Base-by-base conservation (phyloP, 1,284 basidiomycete species). In the Puccinia triticina region DNA sequence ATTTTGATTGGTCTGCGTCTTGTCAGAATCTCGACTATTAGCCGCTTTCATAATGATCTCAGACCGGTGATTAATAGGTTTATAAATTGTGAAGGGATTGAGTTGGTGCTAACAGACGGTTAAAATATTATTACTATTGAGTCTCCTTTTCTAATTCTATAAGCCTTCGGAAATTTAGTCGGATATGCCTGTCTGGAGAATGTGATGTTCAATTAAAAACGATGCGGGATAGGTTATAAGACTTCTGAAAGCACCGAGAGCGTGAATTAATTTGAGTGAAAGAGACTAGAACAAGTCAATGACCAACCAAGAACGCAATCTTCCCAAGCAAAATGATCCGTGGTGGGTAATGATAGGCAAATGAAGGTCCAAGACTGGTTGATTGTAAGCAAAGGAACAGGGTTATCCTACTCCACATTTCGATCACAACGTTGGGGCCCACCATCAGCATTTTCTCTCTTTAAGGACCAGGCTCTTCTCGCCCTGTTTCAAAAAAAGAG, bases 301-400 rank as follows among this genome's bases (percentile, higher is more conserved):
- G 59, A 61, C 26, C 10, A 32, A 34, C 59, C 59, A 26, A 61
- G 59, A 34, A 34, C 29, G 59, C 8, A 61, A 32, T 34, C 1
- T 11, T 66, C 37, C 64, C 32, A 34, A 21, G 59, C 14, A 64
- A 21, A 32, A 64, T 64, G 59, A 32, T 37, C 26, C 1, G 64
- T 66, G 64, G 32, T 66, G 64, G 64, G 37, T 23, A 66, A 23
- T 23, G 37, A 66, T 43, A 40, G 64, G 43, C 18, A 43, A 66
- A 66, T 40, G 37, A 66, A 43, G 32, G 64, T 66, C 37, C 64
- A 66, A 64, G 61, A 11, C 21, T 26, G n/a, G 57, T 61, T 3
- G 18, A 53, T n/a, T 21, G 50, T n/a, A 16, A 53, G 50, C 21
- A 37, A 64, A 64, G 29, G 14, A 21, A 18, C 61, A 11, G 61